Base-by-base conservation (phyloP, 1,284 basidiomycete genomes). In the Cutaneotrichosporon sp. region DNA sequence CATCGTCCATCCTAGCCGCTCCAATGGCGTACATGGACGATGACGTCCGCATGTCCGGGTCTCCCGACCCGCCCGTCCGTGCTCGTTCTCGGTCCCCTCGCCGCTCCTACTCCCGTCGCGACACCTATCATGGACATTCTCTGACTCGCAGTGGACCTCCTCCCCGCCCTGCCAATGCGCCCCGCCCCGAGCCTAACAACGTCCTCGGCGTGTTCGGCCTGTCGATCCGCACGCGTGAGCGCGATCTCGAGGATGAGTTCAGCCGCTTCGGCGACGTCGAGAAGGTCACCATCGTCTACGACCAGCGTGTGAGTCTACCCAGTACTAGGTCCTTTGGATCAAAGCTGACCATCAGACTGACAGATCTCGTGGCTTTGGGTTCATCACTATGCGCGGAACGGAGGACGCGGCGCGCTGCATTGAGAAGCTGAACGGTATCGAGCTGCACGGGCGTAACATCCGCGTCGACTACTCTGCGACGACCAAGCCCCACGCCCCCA, bases 231-330 rank as follows among this genome's bases (percentile, higher is more conserved):
- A 97, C 94, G 3, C 83, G 85, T 54, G 96, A 98, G 73, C 83
- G 87, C 38, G 94, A 97, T 71, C 79, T 98, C 44, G 89, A 97
- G 65, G 87, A 94, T 60, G 92, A 97, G 74, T 98, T 98, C 66
- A 82, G 79, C 63, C 82, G 88, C 41, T 88, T 85, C 63, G 93
- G 92, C 20, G 82, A 84, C 25, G 93, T 97, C 47, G 90, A 94
- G 67, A 97, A 97, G 76, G 91, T 93, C 32, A 88, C 88, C 47
- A 92, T 98, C 62, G 96, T 98, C n/a, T 97, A 97, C 72, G 94
- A 98, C 76, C 92, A 97, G 74, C 80, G 93, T 68, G 92, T 96
- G 69, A 69, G 90, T 24, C 29, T 3, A 10, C 24, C 19, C 16
- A 12, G n/a, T n/a, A n/a, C n/a, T n/a, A n/a, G n/a, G n/a, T n/a